phyloP scores from a whole-genome alignment of 176 grass and related monocot species.

The Paspalum notatum region DNA sequence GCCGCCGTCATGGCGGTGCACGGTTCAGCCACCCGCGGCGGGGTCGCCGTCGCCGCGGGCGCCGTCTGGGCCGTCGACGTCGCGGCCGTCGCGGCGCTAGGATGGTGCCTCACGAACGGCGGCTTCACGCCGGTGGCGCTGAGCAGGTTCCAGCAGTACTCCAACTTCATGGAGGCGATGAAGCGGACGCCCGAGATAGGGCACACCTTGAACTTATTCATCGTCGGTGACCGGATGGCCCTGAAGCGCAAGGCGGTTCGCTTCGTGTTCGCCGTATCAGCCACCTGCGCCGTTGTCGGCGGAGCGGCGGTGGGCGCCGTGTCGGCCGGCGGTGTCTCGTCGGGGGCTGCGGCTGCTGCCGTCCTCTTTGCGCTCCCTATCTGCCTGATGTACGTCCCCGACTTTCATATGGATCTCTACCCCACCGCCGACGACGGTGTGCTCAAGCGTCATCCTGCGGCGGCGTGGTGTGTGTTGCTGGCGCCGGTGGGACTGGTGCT shows the following conservation, averaged over 20 bases:
- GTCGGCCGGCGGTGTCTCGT: neutral
- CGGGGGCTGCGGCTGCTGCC: neutral
- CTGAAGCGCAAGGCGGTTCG: neutral
- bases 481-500: neutral
- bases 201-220: too few relatives aligned
- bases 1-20: constrained; percentile 4
- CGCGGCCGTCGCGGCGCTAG: neutral
- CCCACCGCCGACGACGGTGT: neutral
- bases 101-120: constrained; percentile 5
- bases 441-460: neutral
- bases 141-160: neutral
- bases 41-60: neutral
- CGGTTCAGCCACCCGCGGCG: neutral
- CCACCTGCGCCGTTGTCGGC: neutral
- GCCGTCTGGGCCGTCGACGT: neutral
- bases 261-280: neutral
- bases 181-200: neutral
- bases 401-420: neutral
- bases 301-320: neutral
- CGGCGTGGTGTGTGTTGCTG: neutral
- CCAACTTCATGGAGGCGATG: neutral
- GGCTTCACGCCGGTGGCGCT: neutral
- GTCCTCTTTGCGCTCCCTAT: neutral
- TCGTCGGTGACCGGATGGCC: neutral
- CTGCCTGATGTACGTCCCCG: neutral